Conservation (phyloP, 108 stramenopile species). For the Skeletonema grethae region DNA sequence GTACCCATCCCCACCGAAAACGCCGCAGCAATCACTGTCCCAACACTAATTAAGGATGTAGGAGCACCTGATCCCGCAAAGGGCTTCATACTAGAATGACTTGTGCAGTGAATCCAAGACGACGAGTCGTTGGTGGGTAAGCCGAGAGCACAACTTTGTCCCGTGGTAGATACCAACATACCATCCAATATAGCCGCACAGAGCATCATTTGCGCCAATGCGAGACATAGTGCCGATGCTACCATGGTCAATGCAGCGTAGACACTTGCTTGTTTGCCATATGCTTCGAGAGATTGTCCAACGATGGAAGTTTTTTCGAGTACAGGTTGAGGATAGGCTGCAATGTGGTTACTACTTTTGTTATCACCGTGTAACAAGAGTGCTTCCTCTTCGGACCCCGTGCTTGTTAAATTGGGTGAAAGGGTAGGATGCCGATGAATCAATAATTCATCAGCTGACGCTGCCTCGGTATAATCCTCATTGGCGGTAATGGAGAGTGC, state of each 20-base stretch:
- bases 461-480: too few relatives aligned
- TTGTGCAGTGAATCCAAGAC: constrained; percentile 32
- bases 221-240: constrained; percentile 32
- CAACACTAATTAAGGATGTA: constrained; percentile 27
- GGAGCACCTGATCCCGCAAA: constrained; percentile 37
- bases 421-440: too few relatives aligned
- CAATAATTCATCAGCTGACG: too few relatives aligned
- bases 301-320: constrained; percentile 37
- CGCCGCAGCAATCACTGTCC: constrained; percentile 27
- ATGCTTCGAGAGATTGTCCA: constrained; percentile 34
- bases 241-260: constrained; percentile 41
- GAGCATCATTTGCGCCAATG: constrained; percentile 19
- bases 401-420: neutral
- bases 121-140: constrained; percentile 2
- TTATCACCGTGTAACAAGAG: neutral
- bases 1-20: constrained; percentile 30
- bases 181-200: constrained; percentile 45
- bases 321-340: neutral
- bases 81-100: constrained; percentile 36
- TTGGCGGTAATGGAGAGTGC: too few relatives aligned
- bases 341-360: neutral
- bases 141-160: constrained; percentile 41
- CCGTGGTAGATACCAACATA: constrained; percentile 28
- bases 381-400: neutral
- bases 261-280: constrained; percentile 17